Evolutionary conservation across 768 basidiomycete genomes (phyloP).

Genomic region (Panellus pusillus): DNA sequence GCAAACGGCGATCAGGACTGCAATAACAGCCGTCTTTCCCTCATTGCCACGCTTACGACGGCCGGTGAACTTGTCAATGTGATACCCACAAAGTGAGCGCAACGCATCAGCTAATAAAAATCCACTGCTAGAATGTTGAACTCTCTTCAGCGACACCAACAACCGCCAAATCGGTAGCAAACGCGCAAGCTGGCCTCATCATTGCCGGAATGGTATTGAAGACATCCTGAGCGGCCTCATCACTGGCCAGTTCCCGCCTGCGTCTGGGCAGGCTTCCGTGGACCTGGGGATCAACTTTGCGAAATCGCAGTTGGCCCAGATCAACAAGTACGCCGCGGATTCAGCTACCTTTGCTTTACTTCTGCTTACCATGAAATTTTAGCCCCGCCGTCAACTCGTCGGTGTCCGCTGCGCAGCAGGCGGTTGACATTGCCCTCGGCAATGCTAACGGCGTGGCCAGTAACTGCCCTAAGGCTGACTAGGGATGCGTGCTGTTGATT

Average conservation of each 20-base stretch:
- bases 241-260: neutral
- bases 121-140: neutral
- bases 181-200: neutral
- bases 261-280: neutral
- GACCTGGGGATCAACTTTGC: neutral
- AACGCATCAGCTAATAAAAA: neutral
- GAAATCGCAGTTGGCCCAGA: neutral
- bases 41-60: neutral
- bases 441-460: neutral
- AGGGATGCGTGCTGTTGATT: neutral
- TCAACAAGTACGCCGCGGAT: neutral
- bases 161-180: neutral
- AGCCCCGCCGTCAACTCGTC: neutral
- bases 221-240: neutral
- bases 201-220: neutral
- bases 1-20: neutral
- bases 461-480: neutral
- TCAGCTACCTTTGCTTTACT: neutral
- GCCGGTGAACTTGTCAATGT: neutral
- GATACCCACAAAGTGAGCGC: neutral
- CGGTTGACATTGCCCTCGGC: neutral
- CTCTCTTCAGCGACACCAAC: neutral
- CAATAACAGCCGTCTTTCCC: neutral
- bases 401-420: neutral
- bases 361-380: neutral